Conservation (phyloP, 1,284 basidiomycete species). For the Erythrobasidium hasegawianum region DNA sequence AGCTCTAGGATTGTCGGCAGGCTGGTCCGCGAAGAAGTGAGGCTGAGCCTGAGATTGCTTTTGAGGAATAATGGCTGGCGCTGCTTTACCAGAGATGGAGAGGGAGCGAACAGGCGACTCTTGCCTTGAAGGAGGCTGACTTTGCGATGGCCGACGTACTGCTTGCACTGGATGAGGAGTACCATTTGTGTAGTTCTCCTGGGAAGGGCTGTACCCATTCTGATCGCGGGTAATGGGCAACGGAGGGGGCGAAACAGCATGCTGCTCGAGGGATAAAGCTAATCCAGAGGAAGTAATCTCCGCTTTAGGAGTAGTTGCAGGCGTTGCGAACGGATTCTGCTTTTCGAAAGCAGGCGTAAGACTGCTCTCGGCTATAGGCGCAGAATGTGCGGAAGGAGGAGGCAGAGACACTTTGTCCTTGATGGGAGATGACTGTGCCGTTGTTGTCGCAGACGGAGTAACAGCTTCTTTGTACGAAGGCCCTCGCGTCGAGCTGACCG, state of each 20-base stretch:
- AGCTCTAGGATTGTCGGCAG: too few relatives aligned
- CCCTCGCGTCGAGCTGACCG: background rate
- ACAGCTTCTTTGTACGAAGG: background rate
- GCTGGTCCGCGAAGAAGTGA: too few relatives aligned
- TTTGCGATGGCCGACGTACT: background rate
- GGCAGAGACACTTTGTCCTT: background rate
- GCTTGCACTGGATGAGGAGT: background rate
- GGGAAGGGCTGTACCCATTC: too few relatives aligned
- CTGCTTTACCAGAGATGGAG: background rate
- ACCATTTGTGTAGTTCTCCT: too few relatives aligned
- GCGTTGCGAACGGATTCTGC: slow-evolving; percentile 2
- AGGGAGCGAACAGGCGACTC: background rate
- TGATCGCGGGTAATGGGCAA: too few relatives aligned
- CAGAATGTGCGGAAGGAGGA: too few relatives aligned
- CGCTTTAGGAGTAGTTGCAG: background rate
- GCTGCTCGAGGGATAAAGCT: background rate
- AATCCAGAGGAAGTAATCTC: background rate
- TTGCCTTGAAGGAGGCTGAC: background rate
- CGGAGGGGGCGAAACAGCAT: background rate
- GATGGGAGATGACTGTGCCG: background rate
- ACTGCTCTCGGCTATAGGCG: background rate
- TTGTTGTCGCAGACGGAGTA: background rate
- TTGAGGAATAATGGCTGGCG: background rate
- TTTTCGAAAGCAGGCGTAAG: slow-evolving; percentile 1
- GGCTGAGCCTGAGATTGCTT: too few relatives aligned